Percentiles rank a stretch among this genome's conserved stretches.
These are phyloP conservation scores for Ophiostoma quercus DNA, from an alignment of 2,329 filamentous ascomycete species.

Conservation along the genomic window DNA sequence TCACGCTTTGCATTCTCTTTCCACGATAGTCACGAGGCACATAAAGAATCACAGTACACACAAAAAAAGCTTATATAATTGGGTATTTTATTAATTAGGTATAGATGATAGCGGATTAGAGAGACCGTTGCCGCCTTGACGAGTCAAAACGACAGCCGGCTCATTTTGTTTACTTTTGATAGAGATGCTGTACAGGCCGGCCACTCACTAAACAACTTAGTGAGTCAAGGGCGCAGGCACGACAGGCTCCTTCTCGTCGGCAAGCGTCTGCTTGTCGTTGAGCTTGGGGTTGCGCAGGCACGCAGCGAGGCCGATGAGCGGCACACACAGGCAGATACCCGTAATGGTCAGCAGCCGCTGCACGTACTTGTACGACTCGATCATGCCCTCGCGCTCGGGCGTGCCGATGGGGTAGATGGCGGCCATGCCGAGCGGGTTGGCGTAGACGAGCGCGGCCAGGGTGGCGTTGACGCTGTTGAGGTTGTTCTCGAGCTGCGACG, in stretches of 20 bases:
- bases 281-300: slow-evolving; percentile 44
- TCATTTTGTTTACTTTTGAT: neutral
- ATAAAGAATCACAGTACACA: neutral
- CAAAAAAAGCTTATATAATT: neutral
- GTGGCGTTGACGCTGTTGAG: slow-evolving; percentile 36
- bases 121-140: neutral
- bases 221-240: neutral
- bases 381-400: slow-evolving; percentile 40
- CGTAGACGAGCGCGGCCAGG: slow-evolving; percentile 36
- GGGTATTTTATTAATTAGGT: neutral
- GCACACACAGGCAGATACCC: slow-evolving; percentile 46
- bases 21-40: too few relatives aligned
- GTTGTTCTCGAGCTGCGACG: slow-evolving; percentile 37
- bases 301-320: slow-evolving; percentile 43
- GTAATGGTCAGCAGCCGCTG: slow-evolving; percentile 46
- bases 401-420: slow-evolving; percentile 40
- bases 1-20: neutral
- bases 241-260: slow-evolving; percentile 22
- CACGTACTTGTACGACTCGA: slow-evolving; percentile 43
- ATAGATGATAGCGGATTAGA: neutral
- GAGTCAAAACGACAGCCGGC: neutral
- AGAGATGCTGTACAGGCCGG: neutral
- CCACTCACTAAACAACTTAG: neutral
- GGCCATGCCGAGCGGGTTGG: slow-evolving; percentile 35
- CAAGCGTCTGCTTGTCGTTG: slow-evolving; percentile 43